Evolutionary conservation across 2,329 filamentous ascomycete species (phyloP).

Genomic region (Penicillium sp.): DNA sequence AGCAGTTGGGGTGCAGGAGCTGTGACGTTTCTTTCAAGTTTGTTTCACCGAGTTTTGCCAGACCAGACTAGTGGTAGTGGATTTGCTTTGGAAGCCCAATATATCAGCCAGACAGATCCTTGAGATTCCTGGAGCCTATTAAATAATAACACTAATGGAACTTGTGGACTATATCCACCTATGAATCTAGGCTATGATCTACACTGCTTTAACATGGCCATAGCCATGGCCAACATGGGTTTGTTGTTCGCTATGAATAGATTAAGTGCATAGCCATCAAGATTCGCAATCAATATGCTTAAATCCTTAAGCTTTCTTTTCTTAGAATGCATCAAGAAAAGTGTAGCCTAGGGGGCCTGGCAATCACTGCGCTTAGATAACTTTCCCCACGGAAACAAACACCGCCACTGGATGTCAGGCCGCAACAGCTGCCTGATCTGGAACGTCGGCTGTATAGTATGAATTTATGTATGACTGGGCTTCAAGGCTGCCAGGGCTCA

Average conservation of each 20-base stretch:
- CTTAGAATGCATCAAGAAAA: neutral
- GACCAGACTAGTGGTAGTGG: neutral
- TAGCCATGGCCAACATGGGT: neutral
- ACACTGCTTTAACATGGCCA: neutral
- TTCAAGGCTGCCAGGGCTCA: neutral
- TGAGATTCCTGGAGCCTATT: constrained; percentile 7
- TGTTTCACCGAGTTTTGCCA: neutral
- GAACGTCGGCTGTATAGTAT: neutral
- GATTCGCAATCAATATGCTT: constrained; percentile 1
- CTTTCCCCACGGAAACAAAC: neutral
- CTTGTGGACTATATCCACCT: neutral
- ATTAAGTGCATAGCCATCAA: neutral
- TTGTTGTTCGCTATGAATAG: neutral
- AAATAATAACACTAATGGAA: neutral
- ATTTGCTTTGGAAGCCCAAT: neutral
- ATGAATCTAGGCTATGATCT: neutral
- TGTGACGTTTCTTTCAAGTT: constrained; percentile 1
- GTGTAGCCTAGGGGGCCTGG: neutral
- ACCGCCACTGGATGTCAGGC: neutral
- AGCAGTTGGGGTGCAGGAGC: constrained; percentile 8
- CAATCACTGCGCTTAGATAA: neutral
- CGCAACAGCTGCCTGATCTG: neutral
- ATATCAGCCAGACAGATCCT: neutral
- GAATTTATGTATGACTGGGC: neutral
- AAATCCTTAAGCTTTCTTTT: constrained; percentile 1